Conservation (phyloP, 2,329 filamentous ascomycete species). For the Fusarium bactridioides region DNA sequence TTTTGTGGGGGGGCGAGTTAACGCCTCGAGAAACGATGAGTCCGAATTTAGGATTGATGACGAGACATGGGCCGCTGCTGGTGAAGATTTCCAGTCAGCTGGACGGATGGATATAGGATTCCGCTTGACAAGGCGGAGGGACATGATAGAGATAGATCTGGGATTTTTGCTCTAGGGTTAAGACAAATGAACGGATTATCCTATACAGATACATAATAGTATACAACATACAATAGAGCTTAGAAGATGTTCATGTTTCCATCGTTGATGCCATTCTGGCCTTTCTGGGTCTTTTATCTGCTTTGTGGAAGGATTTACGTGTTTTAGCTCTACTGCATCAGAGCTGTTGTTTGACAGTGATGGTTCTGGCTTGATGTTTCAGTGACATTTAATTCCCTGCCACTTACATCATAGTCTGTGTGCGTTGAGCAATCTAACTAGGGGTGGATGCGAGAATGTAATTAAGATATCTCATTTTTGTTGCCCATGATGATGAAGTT, state of each 20-base stretch:
- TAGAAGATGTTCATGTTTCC: conserved; percentile 15
- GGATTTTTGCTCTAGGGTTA: conserved; percentile 36
- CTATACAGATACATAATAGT: conserved; percentile 34
- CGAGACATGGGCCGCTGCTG: conserved; percentile 32
- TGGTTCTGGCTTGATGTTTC: conserved; percentile 4
- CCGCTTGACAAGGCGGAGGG: conserved; percentile 21
- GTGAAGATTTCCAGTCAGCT: conserved; percentile 31
- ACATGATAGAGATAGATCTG: conserved; percentile 41
- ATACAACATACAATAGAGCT: conserved; percentile 28
- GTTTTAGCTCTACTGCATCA: not conserved
- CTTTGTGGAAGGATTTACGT: not conserved
- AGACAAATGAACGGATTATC: conserved; percentile 42
- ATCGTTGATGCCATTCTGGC: not conserved
- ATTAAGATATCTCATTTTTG: not conserved
- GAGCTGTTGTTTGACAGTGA: not conserved
- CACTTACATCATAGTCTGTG: conserved; percentile 24
- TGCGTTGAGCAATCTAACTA: not conserved
- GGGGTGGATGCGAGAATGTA: not conserved
- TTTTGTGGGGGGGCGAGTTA: conserved; percentile 31
- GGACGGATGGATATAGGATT: conserved; percentile 32
- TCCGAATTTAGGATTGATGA: conserved; percentile 41
- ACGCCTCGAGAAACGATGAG: conserved; percentile 34
- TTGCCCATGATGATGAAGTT: not conserved
- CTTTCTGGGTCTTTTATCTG: not conserved
- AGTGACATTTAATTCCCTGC: conserved; percentile 18